Evolutionary conservation across 352 stramenopile species (phyloP).

Genomic region (Phytophthora nicotianae): DNA sequence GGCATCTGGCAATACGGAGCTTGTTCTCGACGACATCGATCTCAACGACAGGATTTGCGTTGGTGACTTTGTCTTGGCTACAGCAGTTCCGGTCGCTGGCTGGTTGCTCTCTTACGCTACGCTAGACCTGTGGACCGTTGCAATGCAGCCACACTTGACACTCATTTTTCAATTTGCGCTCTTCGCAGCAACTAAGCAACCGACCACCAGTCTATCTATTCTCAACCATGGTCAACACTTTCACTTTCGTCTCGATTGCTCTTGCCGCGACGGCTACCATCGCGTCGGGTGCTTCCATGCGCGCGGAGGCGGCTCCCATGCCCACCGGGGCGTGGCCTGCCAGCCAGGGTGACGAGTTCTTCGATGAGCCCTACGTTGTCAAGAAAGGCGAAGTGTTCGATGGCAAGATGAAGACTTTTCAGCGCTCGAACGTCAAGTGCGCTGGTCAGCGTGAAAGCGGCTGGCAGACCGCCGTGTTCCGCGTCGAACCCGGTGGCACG

Average conservation of each 20-base stretch:
- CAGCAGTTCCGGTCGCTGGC: background rate
- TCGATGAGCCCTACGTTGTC: slow-evolving; percentile 37
- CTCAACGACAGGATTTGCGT: slow-evolving; percentile 28
- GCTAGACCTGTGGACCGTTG: background rate
- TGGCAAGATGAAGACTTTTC: slow-evolving; percentile 28
- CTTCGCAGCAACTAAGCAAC: slow-evolving; percentile 11
- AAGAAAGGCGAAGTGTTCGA: slow-evolving; percentile 42
- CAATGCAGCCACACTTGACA: slow-evolving; percentile 7
- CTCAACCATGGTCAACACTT: slow-evolving; percentile 30
- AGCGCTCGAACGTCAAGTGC: slow-evolving; percentile 47
- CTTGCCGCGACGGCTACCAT: slow-evolving; percentile 18
- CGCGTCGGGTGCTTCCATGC: slow-evolving; percentile 26
- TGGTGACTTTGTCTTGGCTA: slow-evolving; percentile 1
- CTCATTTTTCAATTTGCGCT: slow-evolving; percentile 24
- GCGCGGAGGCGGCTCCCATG: slow-evolving; percentile 27
- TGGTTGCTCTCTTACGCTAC: background rate
- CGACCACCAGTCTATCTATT: slow-evolving; percentile 1
- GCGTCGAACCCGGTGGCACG: slow-evolving; percentile 41
- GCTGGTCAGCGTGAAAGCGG: slow-evolving; percentile 41
- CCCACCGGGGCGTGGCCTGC: slow-evolving; percentile 22
- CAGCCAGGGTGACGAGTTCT: slow-evolving; percentile 31
- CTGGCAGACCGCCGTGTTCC: slow-evolving; percentile 42
- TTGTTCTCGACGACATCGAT: slow-evolving; percentile 14
- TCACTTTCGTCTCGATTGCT: slow-evolving; percentile 14
- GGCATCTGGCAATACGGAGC: slow-evolving; percentile 22